Evolutionary conservation across 805 yeast species (phyloP).

Genomic region (Candida vartiovaarae): DNA sequence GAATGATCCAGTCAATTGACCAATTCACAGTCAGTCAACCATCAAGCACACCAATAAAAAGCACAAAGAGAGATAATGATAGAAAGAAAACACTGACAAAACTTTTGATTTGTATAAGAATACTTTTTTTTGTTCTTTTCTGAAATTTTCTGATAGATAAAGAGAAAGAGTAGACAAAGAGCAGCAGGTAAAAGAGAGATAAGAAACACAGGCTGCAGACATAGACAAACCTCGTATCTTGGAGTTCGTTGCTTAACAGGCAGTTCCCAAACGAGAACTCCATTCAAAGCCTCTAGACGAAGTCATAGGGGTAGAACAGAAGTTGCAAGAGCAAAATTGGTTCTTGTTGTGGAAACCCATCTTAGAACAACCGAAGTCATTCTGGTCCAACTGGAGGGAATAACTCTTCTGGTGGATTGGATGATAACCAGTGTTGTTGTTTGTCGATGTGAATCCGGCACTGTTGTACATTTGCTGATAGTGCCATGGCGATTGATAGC

Average conservation of each 20-base stretch:
- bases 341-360: conserved; percentile 19
- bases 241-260: conserved; percentile 1
- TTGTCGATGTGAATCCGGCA: conserved; percentile 8
- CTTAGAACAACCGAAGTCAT: conserved; percentile 20
- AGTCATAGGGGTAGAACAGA: conserved; percentile 10
- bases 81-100: not conserved
- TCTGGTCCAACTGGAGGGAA: conserved; percentile 10
- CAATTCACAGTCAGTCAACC: too few relatives aligned
- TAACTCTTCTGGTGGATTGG: conserved; percentile 12
- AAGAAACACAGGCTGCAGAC: too few relatives aligned
- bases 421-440: not conserved
- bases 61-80: not conserved
- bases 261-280: conserved; percentile 15
- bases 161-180: not conserved
- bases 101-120: conserved; percentile 3
- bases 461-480: conserved; percentile 8
- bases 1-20: too few relatives aligned
- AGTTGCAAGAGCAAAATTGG: conserved; percentile 20
- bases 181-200: not conserved
- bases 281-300: conserved; percentile 18
- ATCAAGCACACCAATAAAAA: not conserved
- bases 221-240: too few relatives aligned
- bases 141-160: not conserved
- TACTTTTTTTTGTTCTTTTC: conserved; percentile 5
- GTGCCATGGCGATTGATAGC: conserved; percentile 9